Evolutionary conservation across 331 rosid species (phyloP), one percentile per base, ranked within the genome.

Genomic region (Saraca asoca): DNA sequence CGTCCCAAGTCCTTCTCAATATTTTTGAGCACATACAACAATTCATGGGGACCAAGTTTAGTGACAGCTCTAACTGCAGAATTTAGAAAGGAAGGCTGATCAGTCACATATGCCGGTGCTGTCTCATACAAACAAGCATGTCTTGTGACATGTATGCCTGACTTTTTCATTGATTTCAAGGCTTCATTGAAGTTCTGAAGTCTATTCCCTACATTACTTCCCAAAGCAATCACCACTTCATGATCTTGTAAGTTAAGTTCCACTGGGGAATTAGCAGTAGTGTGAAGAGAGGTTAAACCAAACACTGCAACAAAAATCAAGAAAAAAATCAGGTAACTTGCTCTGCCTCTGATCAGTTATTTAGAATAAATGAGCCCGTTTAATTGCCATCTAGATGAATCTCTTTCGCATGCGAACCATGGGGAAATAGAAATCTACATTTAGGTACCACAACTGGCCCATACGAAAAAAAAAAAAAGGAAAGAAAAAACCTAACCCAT

Each of bases 191-290:
- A 94, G 79, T 88, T 88, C 12, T 75, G 81, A 20, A 94, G 62
- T 62, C 97, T 84, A 65, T 94, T 71, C 10, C 99, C 97, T 41
- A 94, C 86, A 69, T 94, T 90, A 75, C 97, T 90, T 52, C 95
- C 97, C 76, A 88, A 79, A 71, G 99, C 95, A 81, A 94, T 81
- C 79, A 83, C 96, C 29, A 86, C 97, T 79, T 94, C 97, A 76
- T 88, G 95, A 72, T 88, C 88, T 46, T 54, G 82, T 66, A 88
- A 69, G 72, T 85, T 87, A 78, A 88, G 79, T 75, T 93, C 89
- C 41, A 82, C 62, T 1, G 69, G 73, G 19, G 68, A 66, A 19
- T 81, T 63, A 20, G 78, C 58, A 8, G 80, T 24, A 42, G 90
- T 70, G 69, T 82, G 91, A 33, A 68, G 33, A 66, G 72, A 75